Conservation (phyloP, 148 eudicot species). For the Talinum fruticosum region DNA sequence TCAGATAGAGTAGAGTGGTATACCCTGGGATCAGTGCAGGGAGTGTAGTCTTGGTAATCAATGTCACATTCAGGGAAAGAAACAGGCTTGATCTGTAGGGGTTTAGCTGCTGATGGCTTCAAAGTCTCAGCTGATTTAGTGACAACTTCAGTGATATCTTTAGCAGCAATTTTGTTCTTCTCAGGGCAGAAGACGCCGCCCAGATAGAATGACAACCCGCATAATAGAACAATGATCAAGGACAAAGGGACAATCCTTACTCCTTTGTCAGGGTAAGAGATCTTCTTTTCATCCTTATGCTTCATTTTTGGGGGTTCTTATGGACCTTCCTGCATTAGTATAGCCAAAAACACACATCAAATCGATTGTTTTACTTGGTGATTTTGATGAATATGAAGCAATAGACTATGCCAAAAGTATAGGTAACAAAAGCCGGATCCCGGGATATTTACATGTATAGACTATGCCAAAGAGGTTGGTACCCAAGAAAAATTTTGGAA, state of each 20-base stretch:
- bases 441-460: neutral
- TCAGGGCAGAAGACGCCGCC: constrained; percentile 71
- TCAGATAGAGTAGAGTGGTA: neutral
- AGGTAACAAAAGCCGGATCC: neutral
- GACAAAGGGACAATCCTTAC: constrained; percentile 51
- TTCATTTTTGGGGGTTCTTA: constrained; percentile 48
- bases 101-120: constrained; percentile 26
- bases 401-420: neutral
- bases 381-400: neutral
- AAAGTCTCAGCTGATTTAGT: constrained; percentile 31
- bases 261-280: constrained; percentile 46
- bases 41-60: constrained; percentile 81
- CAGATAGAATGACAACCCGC: constrained; percentile 86
- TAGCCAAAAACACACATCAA: neutral
- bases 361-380: neutral
- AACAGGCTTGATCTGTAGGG: constrained; percentile 52
- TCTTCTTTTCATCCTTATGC: constrained; percentile 60
- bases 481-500: neutral
- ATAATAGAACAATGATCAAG: constrained; percentile 49
- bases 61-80: constrained; percentile 64
- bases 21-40: constrained; percentile 98
- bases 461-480: neutral
- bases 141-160: constrained; percentile 29
- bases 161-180: constrained; percentile 34
- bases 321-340: constrained; percentile 36